These are phyloP conservation scores for Beta macrorhiza DNA, from an alignment of 179 eudicot genomes.

Conservation along the genomic window DNA sequence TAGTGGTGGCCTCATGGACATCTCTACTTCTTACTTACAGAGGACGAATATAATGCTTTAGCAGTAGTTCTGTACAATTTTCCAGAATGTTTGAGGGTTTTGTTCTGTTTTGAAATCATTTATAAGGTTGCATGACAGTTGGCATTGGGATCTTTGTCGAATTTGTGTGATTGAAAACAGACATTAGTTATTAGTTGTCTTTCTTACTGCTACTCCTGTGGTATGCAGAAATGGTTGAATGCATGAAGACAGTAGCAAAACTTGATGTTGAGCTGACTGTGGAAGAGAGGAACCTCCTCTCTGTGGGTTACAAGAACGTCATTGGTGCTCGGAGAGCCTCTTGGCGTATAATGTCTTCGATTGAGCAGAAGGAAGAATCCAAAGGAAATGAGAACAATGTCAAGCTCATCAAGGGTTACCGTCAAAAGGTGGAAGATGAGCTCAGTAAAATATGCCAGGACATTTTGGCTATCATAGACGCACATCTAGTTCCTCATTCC, in stretches of 20 bases:
- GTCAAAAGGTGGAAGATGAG: slow-evolving; percentile 93
- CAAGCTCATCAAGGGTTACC: slow-evolving; percentile 75
- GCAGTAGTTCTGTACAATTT: background rate
- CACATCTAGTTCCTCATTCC: slow-evolving; percentile 78
- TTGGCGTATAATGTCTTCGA: slow-evolving; percentile 76
- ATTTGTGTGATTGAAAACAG: background rate
- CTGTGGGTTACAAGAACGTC: slow-evolving; percentile 72
- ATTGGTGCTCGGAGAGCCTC: slow-evolving; percentile 74
- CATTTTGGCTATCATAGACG: slow-evolving; percentile 68
- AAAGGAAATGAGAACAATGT: slow-evolving; percentile 85
- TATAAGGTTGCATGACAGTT: background rate
- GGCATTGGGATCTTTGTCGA: background rate
- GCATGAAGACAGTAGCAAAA: slow-evolving; percentile 63
- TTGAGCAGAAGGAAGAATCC: slow-evolving; percentile 87
- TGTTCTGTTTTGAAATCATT: too few relatives aligned
- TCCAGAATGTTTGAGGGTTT: background rate
- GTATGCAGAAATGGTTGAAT: slow-evolving; percentile 62
- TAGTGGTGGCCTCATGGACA: background rate
- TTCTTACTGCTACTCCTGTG: background rate
- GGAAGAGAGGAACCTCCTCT: slow-evolving; percentile 71
- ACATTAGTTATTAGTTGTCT: background rate
- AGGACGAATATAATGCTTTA: background rate
- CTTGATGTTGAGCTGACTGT: slow-evolving; percentile 63
- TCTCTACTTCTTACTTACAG: background rate
- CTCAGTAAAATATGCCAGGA: slow-evolving; percentile 75